phyloP scores from a whole-genome alignment of 768 basidiomycete genomes.

The Hygrocybe coccinea region DNA sequence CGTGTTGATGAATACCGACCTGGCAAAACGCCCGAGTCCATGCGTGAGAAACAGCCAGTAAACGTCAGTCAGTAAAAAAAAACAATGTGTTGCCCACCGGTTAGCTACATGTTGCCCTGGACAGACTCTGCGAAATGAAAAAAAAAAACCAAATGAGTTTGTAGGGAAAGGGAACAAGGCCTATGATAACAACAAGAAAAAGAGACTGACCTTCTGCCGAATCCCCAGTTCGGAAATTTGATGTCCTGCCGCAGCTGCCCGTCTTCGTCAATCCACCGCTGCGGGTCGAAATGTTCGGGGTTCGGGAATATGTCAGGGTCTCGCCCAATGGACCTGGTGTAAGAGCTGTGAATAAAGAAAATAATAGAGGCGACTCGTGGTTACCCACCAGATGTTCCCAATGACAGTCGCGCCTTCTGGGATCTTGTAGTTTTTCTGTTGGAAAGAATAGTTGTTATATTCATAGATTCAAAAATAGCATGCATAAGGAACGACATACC shows the following conservation, averaged over 20 bases:
- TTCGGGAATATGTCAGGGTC: conserved; percentile 56
- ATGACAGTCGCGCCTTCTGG: conserved; percentile 56
- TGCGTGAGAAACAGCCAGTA: no score
- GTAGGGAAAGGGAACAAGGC: neutral
- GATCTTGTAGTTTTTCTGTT: conserved; percentile 45
- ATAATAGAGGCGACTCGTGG: neutral
- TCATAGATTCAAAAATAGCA: neutral
- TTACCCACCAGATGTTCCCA: conserved; percentile 53
- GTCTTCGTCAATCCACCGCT: conserved; percentile 48
- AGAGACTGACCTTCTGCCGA: conserved; percentile 39
- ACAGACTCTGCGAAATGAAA: no score
- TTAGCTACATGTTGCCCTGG: no score
- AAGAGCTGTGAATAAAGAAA: neutral
- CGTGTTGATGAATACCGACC: no score
- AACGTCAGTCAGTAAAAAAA: no score
- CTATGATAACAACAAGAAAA: neutral
- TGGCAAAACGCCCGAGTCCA: no score
- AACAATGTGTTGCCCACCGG: no score
- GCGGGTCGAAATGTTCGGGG: conserved; percentile 54
- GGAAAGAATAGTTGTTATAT: neutral
- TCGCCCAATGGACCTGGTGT: conserved; percentile 45
- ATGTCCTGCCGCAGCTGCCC: conserved; percentile 49
- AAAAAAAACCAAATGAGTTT: no score
- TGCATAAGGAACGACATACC: conserved; percentile 29
- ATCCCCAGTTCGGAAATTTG: conserved; percentile 52